Conservation (phyloP, 805 yeast genomes). For the Schwanniomyces pseudopolymorphus region DNA sequence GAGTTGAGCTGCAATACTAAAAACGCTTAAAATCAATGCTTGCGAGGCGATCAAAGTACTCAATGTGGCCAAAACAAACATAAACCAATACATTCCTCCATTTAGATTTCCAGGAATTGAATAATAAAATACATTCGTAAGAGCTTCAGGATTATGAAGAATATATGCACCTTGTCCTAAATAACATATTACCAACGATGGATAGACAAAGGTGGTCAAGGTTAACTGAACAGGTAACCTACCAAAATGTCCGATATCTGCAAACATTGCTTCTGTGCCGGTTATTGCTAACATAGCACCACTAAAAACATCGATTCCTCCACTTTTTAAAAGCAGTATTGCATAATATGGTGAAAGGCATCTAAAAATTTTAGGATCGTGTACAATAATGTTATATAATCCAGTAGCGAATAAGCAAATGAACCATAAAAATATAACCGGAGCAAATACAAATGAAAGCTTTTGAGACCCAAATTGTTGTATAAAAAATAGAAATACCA, state of each 20-base stretch:
- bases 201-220: slow-evolving; percentile 47
- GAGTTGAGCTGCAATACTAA: slow-evolving; percentile 51
- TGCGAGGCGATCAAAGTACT: slow-evolving; percentile 62
- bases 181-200: slow-evolving; percentile 51
- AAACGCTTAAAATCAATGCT: slow-evolving; percentile 57
- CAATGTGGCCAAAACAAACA: slow-evolving; percentile 53
- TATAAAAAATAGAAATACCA: slow-evolving; percentile 43
- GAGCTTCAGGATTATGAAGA: slow-evolving; percentile 35
- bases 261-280: slow-evolving; percentile 65
- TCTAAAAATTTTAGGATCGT: slow-evolving; percentile 44
- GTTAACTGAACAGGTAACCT: slow-evolving; percentile 49
- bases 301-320: slow-evolving; percentile 45
- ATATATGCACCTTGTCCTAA: slow-evolving; percentile 60
- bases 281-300: slow-evolving; percentile 56
- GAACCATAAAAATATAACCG: slow-evolving; percentile 54
- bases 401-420: slow-evolving; percentile 46
- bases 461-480: slow-evolving; percentile 53
- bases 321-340: slow-evolving; percentile 37
- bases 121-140: slow-evolving; percentile 45
- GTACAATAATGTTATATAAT: slow-evolving; percentile 39
- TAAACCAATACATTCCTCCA: slow-evolving; percentile 47
- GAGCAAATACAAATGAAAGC: slow-evolving; percentile 52
- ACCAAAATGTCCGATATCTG: slow-evolving; percentile 60
- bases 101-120: slow-evolving; percentile 52
- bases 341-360: slow-evolving; percentile 56